A percentile compares a stretch with the other conserved stretches of the same genome.
These are phyloP conservation scores for Carallia brachiata DNA, from an alignment of 345 rosid species.

Conservation along the genomic window DNA sequence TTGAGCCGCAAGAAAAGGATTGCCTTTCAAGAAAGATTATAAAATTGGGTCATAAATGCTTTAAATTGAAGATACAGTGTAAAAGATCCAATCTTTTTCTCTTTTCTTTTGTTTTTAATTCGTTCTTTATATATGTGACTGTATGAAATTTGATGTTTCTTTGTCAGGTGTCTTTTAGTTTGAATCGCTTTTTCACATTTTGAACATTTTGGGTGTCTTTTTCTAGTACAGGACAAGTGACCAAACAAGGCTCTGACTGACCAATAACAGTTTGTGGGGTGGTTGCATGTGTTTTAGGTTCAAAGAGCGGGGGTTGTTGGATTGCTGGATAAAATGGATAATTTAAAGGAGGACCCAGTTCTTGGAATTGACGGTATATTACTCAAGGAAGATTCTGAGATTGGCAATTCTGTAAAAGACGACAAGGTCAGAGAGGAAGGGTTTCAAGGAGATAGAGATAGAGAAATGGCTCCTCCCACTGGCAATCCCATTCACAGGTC, in stretches of 20 bases:
- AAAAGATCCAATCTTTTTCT: neutral
- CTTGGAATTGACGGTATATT: constrained; percentile 35
- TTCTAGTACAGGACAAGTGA: constrained; percentile 20
- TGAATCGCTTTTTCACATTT: neutral
- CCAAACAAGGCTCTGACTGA: constrained; percentile 21
- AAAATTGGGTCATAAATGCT: neutral
- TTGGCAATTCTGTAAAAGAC: constrained; percentile 14
- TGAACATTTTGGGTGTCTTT: neutral
- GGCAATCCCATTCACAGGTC: constrained; percentile 80
- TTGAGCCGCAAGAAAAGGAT: neutral
- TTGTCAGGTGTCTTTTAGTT: neutral
- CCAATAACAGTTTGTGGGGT: constrained; percentile 21
- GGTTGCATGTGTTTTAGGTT: constrained; percentile 24
- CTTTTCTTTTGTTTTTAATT: neutral
- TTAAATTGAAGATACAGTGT: neutral
- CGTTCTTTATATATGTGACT: neutral
- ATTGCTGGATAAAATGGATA: constrained; percentile 38
- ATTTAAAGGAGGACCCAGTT: constrained; percentile 40
- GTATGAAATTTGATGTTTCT: neutral
- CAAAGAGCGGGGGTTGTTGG: constrained; percentile 22
- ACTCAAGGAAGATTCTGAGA: constrained; percentile 19
- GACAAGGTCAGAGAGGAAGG: constrained; percentile 36
- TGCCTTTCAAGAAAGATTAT: neutral
- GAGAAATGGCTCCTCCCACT: constrained; percentile 59
- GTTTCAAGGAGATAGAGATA: constrained; percentile 51